Base-by-base conservation (phyloP, 305 asterid genomes). In the Fraxinus ornus region DNA sequence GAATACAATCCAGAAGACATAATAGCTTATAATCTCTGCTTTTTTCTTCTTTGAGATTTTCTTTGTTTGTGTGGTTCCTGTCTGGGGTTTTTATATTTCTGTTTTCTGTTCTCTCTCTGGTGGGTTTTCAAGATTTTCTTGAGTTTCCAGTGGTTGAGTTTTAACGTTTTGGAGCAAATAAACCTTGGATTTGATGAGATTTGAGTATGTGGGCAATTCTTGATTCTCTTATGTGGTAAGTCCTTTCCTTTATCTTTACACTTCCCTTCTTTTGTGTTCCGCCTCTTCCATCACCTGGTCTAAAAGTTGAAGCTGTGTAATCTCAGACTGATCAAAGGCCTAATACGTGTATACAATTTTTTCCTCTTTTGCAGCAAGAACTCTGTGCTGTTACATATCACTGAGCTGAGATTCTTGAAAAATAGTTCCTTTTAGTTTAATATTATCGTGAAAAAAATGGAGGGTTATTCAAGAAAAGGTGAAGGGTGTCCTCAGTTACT, bases 401-500 rank as follows among this genome's bases (percentile, higher is more conserved):
- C 12, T 55, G 66, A 55, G 66, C 10, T 55, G 66, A 55, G 6
- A 55, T 19, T 55, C 66, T 55, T n/a, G 66, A 55, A n/a, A n/a
- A n/a, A n/a, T n/a, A n/a, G n/a, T 55, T 52, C 22, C 22, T 52
- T 19, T 55, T 55, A 4, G 3, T 55, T 55, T 55, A 26, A 55
- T 55, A 9, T 55, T 19, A 12, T 55, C 0, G 24, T 5, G 22
- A 55, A 52, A 36, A 76, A 36, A 78, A 93, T 93, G 98, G 93
- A 90, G 80, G 87, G 89, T 4, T 91, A 88, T 85, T 78, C 88
- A 72, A 86, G 88, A 83, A 86, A 88, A 80, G 90, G 85, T 2
- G 91, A 85, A 0, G 85, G 88, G 41, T 85, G 92, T 86, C 93
- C 89, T 7, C 86, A 87, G 79, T 28, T 94, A 72, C 89, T 94